These are phyloP conservation scores for Verticillium longisporum DNA, from an alignment of 2,329 filamentous ascomycete genomes.

Conservation along the genomic window DNA sequence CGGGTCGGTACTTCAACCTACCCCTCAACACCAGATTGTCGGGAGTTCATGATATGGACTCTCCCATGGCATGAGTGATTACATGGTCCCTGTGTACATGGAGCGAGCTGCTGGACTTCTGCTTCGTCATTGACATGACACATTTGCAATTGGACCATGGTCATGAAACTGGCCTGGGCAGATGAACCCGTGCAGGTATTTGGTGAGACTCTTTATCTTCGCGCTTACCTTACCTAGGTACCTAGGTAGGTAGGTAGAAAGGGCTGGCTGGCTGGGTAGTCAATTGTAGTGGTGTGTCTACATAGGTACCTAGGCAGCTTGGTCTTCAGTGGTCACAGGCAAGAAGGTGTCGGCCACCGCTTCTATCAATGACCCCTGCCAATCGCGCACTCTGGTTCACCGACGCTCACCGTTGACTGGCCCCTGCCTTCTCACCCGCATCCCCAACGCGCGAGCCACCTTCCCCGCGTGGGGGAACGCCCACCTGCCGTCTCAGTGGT, in stretches of 20 bases:
- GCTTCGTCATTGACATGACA: not conserved
- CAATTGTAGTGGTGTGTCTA: too few relatives aligned
- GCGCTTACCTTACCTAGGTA: too few relatives aligned
- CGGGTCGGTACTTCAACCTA: not conserved
- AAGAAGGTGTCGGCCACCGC: not conserved
- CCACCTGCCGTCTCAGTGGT: not conserved
- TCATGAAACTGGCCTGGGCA: too few relatives aligned
- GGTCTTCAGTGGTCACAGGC: not conserved
- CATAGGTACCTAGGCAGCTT: too few relatives aligned
- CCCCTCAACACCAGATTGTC: not conserved
- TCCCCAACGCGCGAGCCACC: not conserved
- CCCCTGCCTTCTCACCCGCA: not conserved
- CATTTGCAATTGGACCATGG: not conserved
- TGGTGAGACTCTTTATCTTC: too few relatives aligned
- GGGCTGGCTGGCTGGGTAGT: too few relatives aligned
- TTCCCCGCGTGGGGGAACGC: not conserved
- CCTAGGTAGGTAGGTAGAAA: too few relatives aligned
- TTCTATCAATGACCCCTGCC: not conserved
- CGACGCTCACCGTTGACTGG: not conserved
- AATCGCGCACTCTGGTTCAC: not conserved
- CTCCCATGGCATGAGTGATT: not conserved
- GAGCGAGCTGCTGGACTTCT: not conserved
- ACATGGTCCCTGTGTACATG: too few relatives aligned
- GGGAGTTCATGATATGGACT: not conserved
- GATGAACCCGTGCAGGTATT: too few relatives aligned